A percentile compares a stretch with the other conserved stretches of the same genome.
These are phyloP conservation scores for Neophaeococcomyces aloes DNA, from an alignment of 2,329 filamentous ascomycete species.

Conservation along the genomic window DNA sequence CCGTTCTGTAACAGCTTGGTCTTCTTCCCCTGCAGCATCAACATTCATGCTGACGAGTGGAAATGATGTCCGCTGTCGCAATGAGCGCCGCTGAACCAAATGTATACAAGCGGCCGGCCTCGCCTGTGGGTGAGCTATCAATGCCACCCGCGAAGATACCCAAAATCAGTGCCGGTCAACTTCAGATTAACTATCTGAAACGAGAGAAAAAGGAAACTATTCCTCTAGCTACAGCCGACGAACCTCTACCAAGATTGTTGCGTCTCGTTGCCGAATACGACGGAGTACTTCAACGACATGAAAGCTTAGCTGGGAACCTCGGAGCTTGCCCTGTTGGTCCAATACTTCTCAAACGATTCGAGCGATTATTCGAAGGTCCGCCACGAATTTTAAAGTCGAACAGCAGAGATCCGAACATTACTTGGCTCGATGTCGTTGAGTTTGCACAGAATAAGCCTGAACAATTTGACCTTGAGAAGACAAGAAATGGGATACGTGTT, in stretches of 20 bases:
- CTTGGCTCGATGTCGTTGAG: slow-evolving; percentile 77
- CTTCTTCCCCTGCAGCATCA: neutral
- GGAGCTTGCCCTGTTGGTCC: slow-evolving; percentile 74
- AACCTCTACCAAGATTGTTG: slow-evolving; percentile 64
- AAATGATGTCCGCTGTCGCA: slow-evolving; percentile 4
- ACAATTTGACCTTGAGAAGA: slow-evolving; percentile 63
- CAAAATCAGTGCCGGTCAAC: slow-evolving; percentile 46
- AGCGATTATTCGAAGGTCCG: slow-evolving; percentile 72
- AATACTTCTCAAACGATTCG: slow-evolving; percentile 74
- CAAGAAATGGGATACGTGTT: slow-evolving; percentile 56
- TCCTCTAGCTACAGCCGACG: slow-evolving; percentile 52
- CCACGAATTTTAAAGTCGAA: slow-evolving; percentile 56
- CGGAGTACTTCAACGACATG: slow-evolving; percentile 72
- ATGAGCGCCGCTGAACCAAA: slow-evolving; percentile 2
- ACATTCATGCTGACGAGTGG: neutral
- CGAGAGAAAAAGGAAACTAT: slow-evolving; percentile 52
- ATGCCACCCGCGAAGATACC: slow-evolving; percentile 38
- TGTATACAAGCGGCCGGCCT: slow-evolving; percentile 33
- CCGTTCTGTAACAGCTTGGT: neutral
- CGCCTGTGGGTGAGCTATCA: slow-evolving; percentile 32
- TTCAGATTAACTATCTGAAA: slow-evolving; percentile 59
- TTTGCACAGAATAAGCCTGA: slow-evolving; percentile 71
- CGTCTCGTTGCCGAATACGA: slow-evolving; percentile 69
- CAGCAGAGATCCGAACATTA: slow-evolving; percentile 53
- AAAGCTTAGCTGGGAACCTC: slow-evolving; percentile 75